Evolutionary conservation across 208 protist species (phyloP).

Genomic region (Trichomonas vaginalis): DNA sequence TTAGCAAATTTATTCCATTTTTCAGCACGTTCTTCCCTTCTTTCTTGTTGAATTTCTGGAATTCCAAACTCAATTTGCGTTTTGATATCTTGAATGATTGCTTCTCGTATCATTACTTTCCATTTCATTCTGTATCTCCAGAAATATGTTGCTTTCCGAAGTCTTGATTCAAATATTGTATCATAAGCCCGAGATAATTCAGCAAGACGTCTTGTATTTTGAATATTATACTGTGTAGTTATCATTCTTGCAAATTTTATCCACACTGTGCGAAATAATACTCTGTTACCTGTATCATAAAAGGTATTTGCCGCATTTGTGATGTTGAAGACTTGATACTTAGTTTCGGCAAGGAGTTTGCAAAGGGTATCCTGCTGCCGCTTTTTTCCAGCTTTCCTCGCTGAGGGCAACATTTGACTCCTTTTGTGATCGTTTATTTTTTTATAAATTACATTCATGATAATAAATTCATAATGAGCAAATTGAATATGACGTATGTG

Average conservation of each 20-base stretch:
- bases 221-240: neutral
- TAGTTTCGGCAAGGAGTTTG: neutral
- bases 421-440: neutral
- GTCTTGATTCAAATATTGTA: neutral
- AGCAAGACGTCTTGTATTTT: neutral
- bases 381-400: neutral
- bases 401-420: neutral
- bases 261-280: neutral
- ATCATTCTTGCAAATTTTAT: neutral
- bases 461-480: too few relatives aligned
- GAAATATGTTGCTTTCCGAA: neutral
- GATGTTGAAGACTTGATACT: neutral
- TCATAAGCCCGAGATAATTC: neutral
- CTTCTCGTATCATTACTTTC: neutral
- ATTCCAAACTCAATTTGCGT: neutral
- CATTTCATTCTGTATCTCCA: neutral
- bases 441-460: too few relatives aligned
- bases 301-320: neutral
- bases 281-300: neutral
- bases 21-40: neutral
- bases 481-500: too few relatives aligned
- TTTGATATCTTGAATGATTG: neutral
- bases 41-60: neutral
- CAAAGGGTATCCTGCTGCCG: neutral
- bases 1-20: neutral